Conservation (phyloP, 2,329 filamentous ascomycete species). For the Hypoxylon sp. region DNA sequence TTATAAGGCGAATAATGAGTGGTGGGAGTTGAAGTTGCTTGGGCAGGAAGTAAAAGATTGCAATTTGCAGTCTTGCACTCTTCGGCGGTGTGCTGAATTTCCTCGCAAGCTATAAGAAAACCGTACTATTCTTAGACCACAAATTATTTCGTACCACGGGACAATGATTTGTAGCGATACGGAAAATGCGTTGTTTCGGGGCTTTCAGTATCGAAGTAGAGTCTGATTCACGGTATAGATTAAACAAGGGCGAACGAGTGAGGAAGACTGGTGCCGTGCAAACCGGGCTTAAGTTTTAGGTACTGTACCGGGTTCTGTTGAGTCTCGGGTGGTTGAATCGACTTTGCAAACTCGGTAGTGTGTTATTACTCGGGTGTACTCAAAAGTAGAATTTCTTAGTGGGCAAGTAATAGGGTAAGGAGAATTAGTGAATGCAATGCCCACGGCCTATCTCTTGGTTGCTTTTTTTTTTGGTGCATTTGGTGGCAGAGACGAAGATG, state of each 20-base stretch:
- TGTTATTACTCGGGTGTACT: conserved; percentile 3
- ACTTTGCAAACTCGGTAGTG: not conserved
- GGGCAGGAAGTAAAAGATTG: conserved; percentile 23
- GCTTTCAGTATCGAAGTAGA: not conserved
- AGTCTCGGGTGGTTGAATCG: not conserved
- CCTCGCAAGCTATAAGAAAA: conserved; percentile 16
- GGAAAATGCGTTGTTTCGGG: conserved; percentile 3
- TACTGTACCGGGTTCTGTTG: conserved; percentile 5
- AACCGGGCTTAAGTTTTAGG: conserved; percentile 11
- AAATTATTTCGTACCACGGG: conserved; percentile 14
- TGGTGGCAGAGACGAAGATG: conserved; percentile 23
- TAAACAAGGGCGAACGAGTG: conserved; percentile 6
- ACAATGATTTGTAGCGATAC: not conserved
- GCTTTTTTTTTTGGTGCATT: conserved; percentile 6
- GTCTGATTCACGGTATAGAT: conserved; percentile 8
- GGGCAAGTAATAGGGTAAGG: conserved; percentile 4
- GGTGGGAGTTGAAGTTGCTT: conserved; percentile 17
- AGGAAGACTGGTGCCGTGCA: conserved; percentile 16
- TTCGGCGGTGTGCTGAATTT: conserved; percentile 32
- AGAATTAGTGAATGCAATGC: conserved; percentile 24
- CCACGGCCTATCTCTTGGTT: conserved; percentile 2
- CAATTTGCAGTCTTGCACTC: conserved; percentile 26
- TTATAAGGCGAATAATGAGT: conserved; percentile 8
- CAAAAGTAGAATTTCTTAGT: conserved; percentile 4
- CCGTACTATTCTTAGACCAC: conserved; percentile 19